Evolutionary conservation across 176 grass and related monocot species (phyloP).

Genomic region (Chloris gayana): DNA sequence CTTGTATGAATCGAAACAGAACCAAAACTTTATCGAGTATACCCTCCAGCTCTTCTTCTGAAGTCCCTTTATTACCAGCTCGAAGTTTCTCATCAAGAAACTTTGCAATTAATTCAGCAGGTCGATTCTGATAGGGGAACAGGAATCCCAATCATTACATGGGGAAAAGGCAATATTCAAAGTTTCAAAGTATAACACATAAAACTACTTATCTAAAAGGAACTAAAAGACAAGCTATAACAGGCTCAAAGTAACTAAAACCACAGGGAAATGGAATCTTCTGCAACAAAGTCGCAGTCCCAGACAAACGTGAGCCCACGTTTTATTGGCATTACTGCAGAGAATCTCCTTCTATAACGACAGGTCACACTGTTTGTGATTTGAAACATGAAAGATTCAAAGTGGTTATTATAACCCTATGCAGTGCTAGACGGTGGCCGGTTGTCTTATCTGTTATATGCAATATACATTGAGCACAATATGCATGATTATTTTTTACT

Average conservation of each 20-base stretch:
- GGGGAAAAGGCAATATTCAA: neutral
- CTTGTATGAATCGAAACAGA: constrained; percentile 97
- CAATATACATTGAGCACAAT: neutral
- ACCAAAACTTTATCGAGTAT: constrained; percentile 98
- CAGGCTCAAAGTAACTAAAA: neutral
- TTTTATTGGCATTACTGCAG: neutral
- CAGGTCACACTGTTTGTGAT: neutral
- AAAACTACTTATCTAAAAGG: neutral
- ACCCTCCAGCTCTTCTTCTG: constrained; percentile 99
- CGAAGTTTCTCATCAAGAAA: constrained; percentile 99
- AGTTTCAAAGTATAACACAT: neutral
- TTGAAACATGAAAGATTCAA: neutral
- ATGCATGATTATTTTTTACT: neutral
- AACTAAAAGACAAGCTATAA: constrained; percentile 8
- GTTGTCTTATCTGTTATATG: neutral
- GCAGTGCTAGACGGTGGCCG: neutral
- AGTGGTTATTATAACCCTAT: neutral
- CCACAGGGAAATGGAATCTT: neutral
- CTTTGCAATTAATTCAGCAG: constrained; percentile 98
- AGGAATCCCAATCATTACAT: neutral
- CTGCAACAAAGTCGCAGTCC: neutral
- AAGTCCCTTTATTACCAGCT: constrained; percentile 98
- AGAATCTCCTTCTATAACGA: neutral
- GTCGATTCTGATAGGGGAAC: constrained; percentile 79
- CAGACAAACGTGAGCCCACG: neutral